Evolutionary conservation across 805 yeast species (phyloP), one percentile per base, ranked within the genome.

Genomic region (Yamadazyma laniorum): DNA sequence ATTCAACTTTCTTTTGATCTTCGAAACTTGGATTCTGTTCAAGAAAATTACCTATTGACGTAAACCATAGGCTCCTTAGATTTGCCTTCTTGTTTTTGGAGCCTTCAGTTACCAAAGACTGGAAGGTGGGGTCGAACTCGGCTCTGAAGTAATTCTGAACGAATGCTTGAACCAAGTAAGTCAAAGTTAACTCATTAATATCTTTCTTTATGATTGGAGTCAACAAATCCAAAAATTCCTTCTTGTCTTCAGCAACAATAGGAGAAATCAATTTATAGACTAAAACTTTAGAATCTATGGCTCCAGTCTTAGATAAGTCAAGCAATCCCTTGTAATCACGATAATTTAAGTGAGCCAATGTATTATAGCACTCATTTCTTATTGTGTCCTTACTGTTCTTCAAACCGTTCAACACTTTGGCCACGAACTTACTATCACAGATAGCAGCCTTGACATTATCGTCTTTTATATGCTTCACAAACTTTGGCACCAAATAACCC

Each of bases 361-460:
- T 41, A 7, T 63, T 46, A 8, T 61, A 53, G 2, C 86, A 70
- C 14, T 74, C 72, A 7, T 45, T 43, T 44, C 91, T 75, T 1
- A 84, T 80, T n/a, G 53, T 35, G 17, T 77, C 85, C 51, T 88
- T 90, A 2, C 89, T 65, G 8, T 93, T 80, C 47, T 85, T 83
- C 42, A 86, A 64, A 6, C 58, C 55, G 26, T 57, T 53, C 13
- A 67, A 52, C 13, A 56, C 39, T 23, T 56, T 48, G 6, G 47
- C 22, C n/a, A 60, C 45, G 13, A 60, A 47, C 40, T 58, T 60
- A 1, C 79, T 60, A 6, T 25, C 33, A 61, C 34, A 25, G 11
- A 43, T 75, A 45, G 22, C 36, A 11, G 11, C 12, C 15, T 35
- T 35, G 13, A n/a, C n/a, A 12, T 15, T 16, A 2, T 25, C n/a